These are phyloP conservation scores for Anthoceros angustus DNA, from an alignment of 225 moss, liverwort and hornwort genomes.

Conservation along the genomic window DNA sequence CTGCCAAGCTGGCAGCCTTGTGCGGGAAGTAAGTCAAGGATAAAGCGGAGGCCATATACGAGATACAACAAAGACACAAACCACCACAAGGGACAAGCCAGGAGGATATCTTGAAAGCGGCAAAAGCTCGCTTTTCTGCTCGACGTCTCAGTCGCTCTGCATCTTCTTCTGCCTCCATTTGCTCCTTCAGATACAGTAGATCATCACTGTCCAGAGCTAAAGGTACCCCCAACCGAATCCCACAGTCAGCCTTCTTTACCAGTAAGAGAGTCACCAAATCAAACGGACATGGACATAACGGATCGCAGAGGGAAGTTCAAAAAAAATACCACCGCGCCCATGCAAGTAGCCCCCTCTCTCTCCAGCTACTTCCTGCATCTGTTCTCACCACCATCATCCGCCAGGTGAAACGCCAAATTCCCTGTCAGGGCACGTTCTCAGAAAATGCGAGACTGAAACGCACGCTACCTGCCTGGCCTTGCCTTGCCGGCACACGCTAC, in stretches of 20 bases:
- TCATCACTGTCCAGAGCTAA: conserved; percentile 98
- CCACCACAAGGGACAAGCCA: background rate
- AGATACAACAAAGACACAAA: background rate
- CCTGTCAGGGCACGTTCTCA: conserved; percentile 54
- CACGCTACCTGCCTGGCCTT: background rate
- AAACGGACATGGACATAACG: background rate
- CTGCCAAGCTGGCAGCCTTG: conserved; percentile 95
- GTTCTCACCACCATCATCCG: conserved; percentile 46
- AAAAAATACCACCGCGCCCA: conserved; percentile 78
- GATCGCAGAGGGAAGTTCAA: background rate
- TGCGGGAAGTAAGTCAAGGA: conserved; percentile 10
- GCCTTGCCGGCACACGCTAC: too few relatives aligned
- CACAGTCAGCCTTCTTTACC: conserved; percentile 5
- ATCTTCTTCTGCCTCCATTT: conserved; percentile 99
- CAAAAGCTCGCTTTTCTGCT: conserved; percentile 93
- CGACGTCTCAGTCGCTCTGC: conserved; percentile 85
- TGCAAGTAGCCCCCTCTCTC: conserved; percentile 98
- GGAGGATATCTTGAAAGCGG: conserved; percentile 95
- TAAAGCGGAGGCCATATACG: background rate
- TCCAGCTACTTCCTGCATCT: conserved; percentile 99
- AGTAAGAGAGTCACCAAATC: background rate
- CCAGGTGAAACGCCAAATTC: conserved; percentile 35
- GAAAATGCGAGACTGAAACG: conserved; percentile 10
- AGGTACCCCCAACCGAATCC: conserved; percentile 14
- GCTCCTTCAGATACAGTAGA: conserved; percentile 88